Evolutionary conservation across 2,329 filamentous ascomycete genomes (phyloP), one percentile per base, ranked within the genome.

Genomic region (Pyrenophora seminiperda): DNA sequence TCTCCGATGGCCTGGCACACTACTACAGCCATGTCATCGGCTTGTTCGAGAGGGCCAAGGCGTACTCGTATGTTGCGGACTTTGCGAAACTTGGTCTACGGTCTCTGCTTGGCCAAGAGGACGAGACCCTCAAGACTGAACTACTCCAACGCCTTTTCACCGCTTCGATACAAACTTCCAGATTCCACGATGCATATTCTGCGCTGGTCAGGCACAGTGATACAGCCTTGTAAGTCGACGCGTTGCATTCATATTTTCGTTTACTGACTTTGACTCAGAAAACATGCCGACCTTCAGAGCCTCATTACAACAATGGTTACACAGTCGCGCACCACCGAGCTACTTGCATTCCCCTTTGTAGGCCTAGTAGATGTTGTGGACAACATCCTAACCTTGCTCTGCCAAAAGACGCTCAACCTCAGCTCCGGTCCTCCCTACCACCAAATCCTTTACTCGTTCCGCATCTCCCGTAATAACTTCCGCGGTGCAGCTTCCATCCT

Each of bases 381-480:
- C 67, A 83, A 85, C 4, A 86, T 91, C 30, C 82, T 99, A 9
- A 78, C 83, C 5, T 83, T 86, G 29, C 84, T 90, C 62, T 91
- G 89, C 68, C 83, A 83, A 57, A 82, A 83, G 47, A 84, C 87
- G 29, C 77, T 84, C 34, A 88, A 90, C 47, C 82, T 90, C 30
- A 79, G 76, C 20, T 73, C 71, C 27, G 74, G 74, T 7, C 82
- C 85, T 0, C 89, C 90, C 3, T 96, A 92, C 68, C 90, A 94
- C 68, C 89, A 93, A 64, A 88, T 97, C 48, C 83, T 97, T 39
- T 96, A 97, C 71, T 87, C 92, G 3, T 97, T 93, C 84, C 86
- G 94, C 42, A 87, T 96, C 59, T 86, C 86, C 55, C 87, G 87
- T 59, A 85, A 85, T 65, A 90, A 97, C 75, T 96, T 91, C 79